Evolutionary conservation across 768 basidiomycete genomes (phyloP).

Genomic region (Lactarius hatsudake): DNA sequence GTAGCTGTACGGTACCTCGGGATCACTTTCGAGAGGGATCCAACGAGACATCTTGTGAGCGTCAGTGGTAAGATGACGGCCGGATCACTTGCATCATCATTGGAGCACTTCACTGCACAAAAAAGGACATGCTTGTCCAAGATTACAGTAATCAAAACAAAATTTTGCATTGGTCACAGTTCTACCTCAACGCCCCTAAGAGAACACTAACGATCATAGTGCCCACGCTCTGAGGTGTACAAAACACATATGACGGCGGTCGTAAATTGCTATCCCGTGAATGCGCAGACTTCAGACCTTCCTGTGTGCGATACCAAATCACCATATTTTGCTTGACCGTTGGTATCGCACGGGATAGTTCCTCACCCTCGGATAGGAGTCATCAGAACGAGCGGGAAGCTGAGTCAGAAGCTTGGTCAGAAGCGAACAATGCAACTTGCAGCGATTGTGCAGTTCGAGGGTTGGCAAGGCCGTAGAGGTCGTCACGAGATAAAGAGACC

Average conservation of each 20-base stretch:
- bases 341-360: too few relatives aligned
- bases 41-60: slow-evolving; percentile 37
- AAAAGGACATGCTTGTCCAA: not conserved
- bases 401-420: too few relatives aligned
- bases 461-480: too few relatives aligned
- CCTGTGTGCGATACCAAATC: too few relatives aligned
- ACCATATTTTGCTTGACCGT: too few relatives aligned
- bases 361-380: too few relatives aligned
- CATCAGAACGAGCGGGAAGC: too few relatives aligned
- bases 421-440: too few relatives aligned
- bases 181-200: too few relatives aligned
- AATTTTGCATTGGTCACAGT: too few relatives aligned
- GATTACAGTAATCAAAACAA: not conserved
- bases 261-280: not conserved
- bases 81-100: not conserved
- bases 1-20: slow-evolving; percentile 38
- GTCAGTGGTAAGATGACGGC: not conserved
- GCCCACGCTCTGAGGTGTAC: not conserved
- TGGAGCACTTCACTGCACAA: not conserved
- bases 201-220: not conserved
- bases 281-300: not conserved
- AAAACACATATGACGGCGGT: not conserved
- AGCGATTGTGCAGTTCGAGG: too few relatives aligned
- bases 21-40: slow-evolving; percentile 83
- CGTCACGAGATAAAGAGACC: too few relatives aligned